These are phyloP conservation scores for Mycena rosella DNA, from an alignment of 768 basidiomycete genomes.

Conservation along the genomic window DNA sequence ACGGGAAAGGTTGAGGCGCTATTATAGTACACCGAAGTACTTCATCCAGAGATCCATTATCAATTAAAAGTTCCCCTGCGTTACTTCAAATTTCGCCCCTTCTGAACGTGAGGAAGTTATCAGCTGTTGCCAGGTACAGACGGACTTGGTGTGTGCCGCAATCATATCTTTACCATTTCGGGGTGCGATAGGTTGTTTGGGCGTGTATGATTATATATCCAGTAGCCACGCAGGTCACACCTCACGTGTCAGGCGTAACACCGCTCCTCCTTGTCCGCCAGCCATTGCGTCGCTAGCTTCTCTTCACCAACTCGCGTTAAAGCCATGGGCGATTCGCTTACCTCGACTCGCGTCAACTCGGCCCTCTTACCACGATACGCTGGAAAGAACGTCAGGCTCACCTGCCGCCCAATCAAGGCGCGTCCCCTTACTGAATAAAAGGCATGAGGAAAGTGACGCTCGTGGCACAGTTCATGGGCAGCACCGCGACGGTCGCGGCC, in stretches of 20 bases:
- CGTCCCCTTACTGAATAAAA: slow-evolving; percentile 24
- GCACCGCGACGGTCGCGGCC: slow-evolving; percentile 69
- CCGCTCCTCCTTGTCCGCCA: not conserved
- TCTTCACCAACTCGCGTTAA: not conserved
- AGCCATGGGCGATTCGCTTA: slow-evolving; percentile 24
- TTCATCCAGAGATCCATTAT: too few relatives aligned
- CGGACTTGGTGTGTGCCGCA: too few relatives aligned
- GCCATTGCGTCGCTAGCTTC: not conserved
- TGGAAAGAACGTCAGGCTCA: slow-evolving; percentile 69
- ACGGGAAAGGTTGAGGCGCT: too few relatives aligned
- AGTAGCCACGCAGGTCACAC: too few relatives aligned
- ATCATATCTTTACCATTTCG: too few relatives aligned
- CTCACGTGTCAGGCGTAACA: not conserved
- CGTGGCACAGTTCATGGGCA: slow-evolving; percentile 53
- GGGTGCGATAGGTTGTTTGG: too few relatives aligned
- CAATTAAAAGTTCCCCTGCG: too few relatives aligned
- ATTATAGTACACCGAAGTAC: too few relatives aligned
- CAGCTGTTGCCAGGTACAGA: too few relatives aligned
- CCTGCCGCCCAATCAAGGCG: slow-evolving; percentile 72
- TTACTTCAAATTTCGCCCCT: too few relatives aligned
- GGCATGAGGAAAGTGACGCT: slow-evolving; percentile 2
- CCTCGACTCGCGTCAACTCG: slow-evolving; percentile 71
- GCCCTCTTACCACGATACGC: slow-evolving; percentile 64
- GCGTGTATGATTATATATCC: too few relatives aligned
- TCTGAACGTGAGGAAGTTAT: too few relatives aligned